Base-by-base conservation (phyloP, 208 protist species). In the Jaenimonas drosophilae region DNA sequence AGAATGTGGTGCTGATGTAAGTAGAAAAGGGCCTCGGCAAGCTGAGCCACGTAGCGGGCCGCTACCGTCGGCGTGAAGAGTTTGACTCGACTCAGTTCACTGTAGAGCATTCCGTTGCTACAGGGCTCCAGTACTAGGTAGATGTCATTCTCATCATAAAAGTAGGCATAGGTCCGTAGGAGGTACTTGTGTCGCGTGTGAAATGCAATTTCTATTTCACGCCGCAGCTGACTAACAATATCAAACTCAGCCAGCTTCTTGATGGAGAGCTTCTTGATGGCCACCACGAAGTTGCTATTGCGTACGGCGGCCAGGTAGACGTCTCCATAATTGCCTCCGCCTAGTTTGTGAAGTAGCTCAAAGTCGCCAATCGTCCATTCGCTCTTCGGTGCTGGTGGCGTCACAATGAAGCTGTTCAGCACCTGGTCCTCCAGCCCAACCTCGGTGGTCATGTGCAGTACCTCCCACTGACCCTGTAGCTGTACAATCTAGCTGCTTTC, bases 131-230 rank as follows among this genome's bases (percentile, higher is more conserved):
- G 65, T 32, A 99, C 97, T 4, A 99, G 78, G 65, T 98, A 99
- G 12, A 99, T 92, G 28, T 97, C 81, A 2, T 59, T 87, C 19
- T 94, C 67, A 65, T 99, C 97, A 57, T 97, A 97, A 50, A 99
- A 99, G 68, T 99, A 99, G 17, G 71, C 92, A 62, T 88, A 98
- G 25, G 99, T 75, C 25, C 97, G 87, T 29, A 99, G 69, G 14
- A 99, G 96, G 59, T 99, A 98, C 43, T 92, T 90, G 70, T 99
- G 98, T 11, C 96, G 84, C 12, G 98, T 79, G 78, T 99, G 88
- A 20, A 97, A 97, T 47, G 98, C 97, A 45, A 99, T 99, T 62
- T 99, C 98, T 49, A 99, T 98, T 65, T 99, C 97, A 19, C 98
- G 79, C 3, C 96, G 66, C 12, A 99, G 82, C 74, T 99, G 98